Evolutionary conservation across 2,329 filamentous ascomycete genomes (phyloP).

Genomic region (Cladosporium sphaerospermum): DNA sequence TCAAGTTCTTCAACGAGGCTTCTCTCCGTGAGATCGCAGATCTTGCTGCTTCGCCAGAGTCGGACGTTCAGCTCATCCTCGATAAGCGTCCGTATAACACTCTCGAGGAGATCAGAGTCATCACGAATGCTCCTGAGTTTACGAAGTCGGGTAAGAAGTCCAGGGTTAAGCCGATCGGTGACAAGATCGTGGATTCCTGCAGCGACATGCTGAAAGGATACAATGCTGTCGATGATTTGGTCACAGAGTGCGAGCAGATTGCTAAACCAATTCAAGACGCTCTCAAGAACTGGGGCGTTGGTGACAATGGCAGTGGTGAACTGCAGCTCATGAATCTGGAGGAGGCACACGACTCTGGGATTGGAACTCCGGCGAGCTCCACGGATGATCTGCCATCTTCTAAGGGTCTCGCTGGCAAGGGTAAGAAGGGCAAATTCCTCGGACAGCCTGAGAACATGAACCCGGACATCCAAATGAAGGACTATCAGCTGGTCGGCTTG

Average conservation of each 20-base stretch:
- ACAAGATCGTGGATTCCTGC: constrained; percentile 61
- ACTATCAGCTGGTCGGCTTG: constrained; percentile 88
- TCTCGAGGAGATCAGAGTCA: constrained; percentile 59
- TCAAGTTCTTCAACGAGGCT: constrained; percentile 80
- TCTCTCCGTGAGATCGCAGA: constrained; percentile 70
- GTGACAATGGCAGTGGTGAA: constrained; percentile 54
- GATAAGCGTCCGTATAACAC: constrained; percentile 66
- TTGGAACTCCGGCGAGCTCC: constrained; percentile 53
- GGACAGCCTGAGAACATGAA: constrained; percentile 74
- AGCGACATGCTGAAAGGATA: constrained; percentile 72
- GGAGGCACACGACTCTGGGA: constrained; percentile 56
- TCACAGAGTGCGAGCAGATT: constrained; percentile 66
- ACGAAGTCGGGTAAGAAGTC: constrained; percentile 48
- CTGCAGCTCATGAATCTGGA: constrained; percentile 53
- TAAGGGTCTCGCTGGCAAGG: constrained; percentile 38
- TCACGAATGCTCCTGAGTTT: constrained; percentile 43
- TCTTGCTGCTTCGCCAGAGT: constrained; percentile 67
- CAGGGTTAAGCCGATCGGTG: constrained; percentile 51
- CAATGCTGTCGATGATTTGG: constrained; percentile 74
- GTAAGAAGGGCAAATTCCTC: constrained; percentile 42
- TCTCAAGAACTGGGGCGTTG: constrained; percentile 63
- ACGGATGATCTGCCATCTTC: constrained; percentile 24
- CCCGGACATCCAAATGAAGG: constrained; percentile 70
- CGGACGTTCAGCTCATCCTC: constrained; percentile 63
- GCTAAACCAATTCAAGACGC: constrained; percentile 60